phyloP scores from a whole-genome alignment of 495 filamentous ascomycete genomes.

The Neurospora sp. region DNA sequence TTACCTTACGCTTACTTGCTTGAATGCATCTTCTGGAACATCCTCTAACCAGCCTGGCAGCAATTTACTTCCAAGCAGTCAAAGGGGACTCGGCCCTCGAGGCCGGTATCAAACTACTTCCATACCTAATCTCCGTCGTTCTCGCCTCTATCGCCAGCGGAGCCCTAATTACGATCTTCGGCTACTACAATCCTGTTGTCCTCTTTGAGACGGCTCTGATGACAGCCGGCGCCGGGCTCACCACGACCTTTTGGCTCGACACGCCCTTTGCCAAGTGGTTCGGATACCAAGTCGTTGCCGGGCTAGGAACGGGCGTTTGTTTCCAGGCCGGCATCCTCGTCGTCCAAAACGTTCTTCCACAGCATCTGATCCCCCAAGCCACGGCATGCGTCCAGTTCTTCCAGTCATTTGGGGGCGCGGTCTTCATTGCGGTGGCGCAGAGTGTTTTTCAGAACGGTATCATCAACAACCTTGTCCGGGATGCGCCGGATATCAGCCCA shows the following conservation, averaged over 20 bases:
- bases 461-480: constrained; percentile 17
- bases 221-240: constrained; percentile 43
- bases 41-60: too few species aligned
- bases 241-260: constrained; percentile 35
- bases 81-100: constrained; percentile 33
- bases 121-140: constrained; percentile 43
- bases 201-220: constrained; percentile 45
- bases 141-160: constrained; percentile 38
- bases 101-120: constrained; percentile 40
- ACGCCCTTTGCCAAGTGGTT: constrained; percentile 42
- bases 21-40: too few species aligned
- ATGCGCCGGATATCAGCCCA: constrained; percentile 28
- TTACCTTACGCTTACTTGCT: too few species aligned
- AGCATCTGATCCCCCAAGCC: constrained; percentile 36
- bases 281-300: constrained; percentile 50
- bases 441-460: constrained; percentile 41
- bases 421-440: constrained; percentile 37
- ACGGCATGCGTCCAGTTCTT: constrained; percentile 42
- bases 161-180: constrained; percentile 31
- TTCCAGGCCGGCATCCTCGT: constrained; percentile 46
- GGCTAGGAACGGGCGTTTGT: constrained; percentile 39
- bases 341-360: constrained; percentile 40
- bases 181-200: constrained; percentile 42
- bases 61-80: constrained; percentile 60
- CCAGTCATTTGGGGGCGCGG: constrained; percentile 39